These are phyloP conservation scores for Pseudopyricularia javanii DNA, from an alignment of 2,329 filamentous ascomycete species.

Conservation along the genomic window DNA sequence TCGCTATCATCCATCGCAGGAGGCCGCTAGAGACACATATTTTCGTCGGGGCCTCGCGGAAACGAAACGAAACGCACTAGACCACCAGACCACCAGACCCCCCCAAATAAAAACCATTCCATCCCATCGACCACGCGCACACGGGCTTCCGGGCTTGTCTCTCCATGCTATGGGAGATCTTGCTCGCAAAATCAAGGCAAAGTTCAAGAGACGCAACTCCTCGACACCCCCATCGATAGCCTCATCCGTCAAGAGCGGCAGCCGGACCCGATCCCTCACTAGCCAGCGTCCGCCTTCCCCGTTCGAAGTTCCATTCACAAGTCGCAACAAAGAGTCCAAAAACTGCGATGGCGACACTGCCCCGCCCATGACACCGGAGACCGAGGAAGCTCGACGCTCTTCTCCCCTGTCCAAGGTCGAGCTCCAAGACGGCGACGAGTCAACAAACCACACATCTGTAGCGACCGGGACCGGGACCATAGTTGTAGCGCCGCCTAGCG, in stretches of 20 bases:
- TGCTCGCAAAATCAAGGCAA: constrained; percentile 1
- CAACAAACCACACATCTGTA: not conserved
- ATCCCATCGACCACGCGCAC: not conserved
- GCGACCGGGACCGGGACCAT: not conserved
- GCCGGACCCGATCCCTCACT: not conserved
- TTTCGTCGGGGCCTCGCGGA: too few relatives aligned
- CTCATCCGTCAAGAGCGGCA: not conserved
- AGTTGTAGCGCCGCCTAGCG: not conserved
- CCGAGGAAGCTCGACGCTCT: not conserved
- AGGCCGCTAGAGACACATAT: too few relatives aligned
- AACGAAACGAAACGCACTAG: too few relatives aligned
- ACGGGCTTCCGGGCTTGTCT: not conserved
- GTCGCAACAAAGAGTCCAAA: not conserved
- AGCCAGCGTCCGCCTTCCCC: not conserved
- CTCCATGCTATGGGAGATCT: constrained; percentile 3
- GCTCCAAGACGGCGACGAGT: not conserved
- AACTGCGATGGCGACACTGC: not conserved
- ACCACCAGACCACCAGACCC: not conserved
- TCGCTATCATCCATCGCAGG: too few relatives aligned
- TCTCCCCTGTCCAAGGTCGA: not conserved
- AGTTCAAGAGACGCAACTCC: constrained; percentile 1
- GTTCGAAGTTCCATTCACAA: not conserved
- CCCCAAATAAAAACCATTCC: not conserved
- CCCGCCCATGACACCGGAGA: not conserved
- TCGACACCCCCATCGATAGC: not conserved